Conservation (phyloP, 2,329 filamentous ascomycete genomes). For the Phoma sp. region DNA sequence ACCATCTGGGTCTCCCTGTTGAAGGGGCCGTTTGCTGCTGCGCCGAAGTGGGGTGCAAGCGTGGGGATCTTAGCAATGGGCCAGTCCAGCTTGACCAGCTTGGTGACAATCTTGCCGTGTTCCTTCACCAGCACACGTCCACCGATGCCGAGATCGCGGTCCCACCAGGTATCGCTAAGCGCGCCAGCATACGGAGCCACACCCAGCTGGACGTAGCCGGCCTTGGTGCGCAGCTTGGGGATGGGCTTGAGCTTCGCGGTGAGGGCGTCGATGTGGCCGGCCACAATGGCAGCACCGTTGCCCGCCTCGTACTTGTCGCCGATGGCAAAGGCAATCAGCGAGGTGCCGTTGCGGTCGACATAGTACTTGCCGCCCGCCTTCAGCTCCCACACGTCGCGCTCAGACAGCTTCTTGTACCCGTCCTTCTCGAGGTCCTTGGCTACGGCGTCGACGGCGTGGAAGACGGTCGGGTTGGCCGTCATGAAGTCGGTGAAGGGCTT, state of each 20-base stretch:
- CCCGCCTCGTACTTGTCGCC: slow-evolving; percentile 82
- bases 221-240: slow-evolving; percentile 81
- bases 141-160: slow-evolving; percentile 89
- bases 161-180: slow-evolving; percentile 94
- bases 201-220: slow-evolving; percentile 86
- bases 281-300: slow-evolving; percentile 87
- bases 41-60: slow-evolving; percentile 91
- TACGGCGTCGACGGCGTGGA: slow-evolving; percentile 85
- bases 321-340: slow-evolving; percentile 83
- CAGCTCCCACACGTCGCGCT: slow-evolving; percentile 84
- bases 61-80: slow-evolving; percentile 90
- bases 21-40: slow-evolving; percentile 68
- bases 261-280: slow-evolving; percentile 90
- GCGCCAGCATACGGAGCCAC: slow-evolving; percentile 92
- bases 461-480: slow-evolving; percentile 89
- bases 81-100: slow-evolving; percentile 91
- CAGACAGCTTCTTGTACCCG: slow-evolving; percentile 80
- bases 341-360: slow-evolving; percentile 82
- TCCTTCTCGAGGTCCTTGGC: slow-evolving; percentile 72
- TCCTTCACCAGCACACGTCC: slow-evolving; percentile 87
- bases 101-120: slow-evolving; percentile 76
- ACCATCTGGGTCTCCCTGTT: slow-evolving; percentile 95
- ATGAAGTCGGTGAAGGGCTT: slow-evolving; percentile 88
- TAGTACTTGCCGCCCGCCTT: slow-evolving; percentile 88
- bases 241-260: slow-evolving; percentile 92